phyloP scores from a whole-genome alignment of 2,329 filamentous ascomycete species.

The Colletotrichum falcatum region DNA sequence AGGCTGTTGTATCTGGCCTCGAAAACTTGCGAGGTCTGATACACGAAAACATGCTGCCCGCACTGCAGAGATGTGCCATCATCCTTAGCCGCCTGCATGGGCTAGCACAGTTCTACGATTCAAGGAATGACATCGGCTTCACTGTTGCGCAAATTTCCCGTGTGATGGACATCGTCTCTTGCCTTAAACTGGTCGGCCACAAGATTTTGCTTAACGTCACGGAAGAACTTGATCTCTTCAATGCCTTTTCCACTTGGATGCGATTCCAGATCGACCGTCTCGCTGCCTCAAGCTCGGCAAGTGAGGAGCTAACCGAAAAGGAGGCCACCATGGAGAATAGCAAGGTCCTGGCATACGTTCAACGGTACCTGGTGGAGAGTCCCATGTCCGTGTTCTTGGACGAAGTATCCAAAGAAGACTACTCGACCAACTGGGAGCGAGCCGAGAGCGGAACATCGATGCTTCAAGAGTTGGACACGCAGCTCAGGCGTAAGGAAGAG shows the following conservation, averaged over 20 bases:
- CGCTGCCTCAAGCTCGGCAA: slow-evolving; percentile 68
- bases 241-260: slow-evolving; percentile 85
- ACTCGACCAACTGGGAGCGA: slow-evolving; percentile 58
- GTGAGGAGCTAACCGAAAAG: slow-evolving; percentile 81
- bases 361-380: slow-evolving; percentile 74
- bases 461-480: slow-evolving; percentile 57
- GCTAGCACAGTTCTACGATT: slow-evolving; percentile 82
- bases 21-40: slow-evolving; percentile 81
- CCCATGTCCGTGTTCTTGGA: slow-evolving; percentile 72
- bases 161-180: slow-evolving; percentile 77
- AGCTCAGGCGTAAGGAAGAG: slow-evolving; percentile 58
- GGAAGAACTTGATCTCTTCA: slow-evolving; percentile 83
- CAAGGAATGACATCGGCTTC: slow-evolving; percentile 74
- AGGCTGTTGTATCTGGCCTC: slow-evolving; percentile 82
- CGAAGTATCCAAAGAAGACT: slow-evolving; percentile 62
- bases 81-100: slow-evolving; percentile 86
- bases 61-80: slow-evolving; percentile 84
- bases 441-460: slow-evolving; percentile 54
- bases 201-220: slow-evolving; percentile 77
- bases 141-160: slow-evolving; percentile 71
- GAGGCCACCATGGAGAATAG: slow-evolving; percentile 80
- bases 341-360: slow-evolving; percentile 82
- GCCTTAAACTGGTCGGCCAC: slow-evolving; percentile 80
- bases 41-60: slow-evolving; percentile 90
- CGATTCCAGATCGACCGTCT: slow-evolving; percentile 85